phyloP scores from a whole-genome alignment of 352 stramenopile genomes.

The Globisporangium irregulare region DNA sequence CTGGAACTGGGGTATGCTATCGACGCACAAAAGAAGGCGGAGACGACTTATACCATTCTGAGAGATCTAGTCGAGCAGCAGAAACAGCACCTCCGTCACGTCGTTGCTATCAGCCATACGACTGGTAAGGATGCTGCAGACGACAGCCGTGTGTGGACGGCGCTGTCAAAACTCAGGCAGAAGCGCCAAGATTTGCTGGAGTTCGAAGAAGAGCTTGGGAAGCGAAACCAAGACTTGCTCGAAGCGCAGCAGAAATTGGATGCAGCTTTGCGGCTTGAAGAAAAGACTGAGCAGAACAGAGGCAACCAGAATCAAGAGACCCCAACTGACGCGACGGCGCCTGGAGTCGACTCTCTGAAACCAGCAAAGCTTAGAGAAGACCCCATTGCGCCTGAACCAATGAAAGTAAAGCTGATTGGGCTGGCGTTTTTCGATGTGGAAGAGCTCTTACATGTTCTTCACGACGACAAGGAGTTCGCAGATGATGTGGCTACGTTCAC shows the following conservation, averaged over 20 bases:
- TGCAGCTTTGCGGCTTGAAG: neutral
- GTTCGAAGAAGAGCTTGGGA: slow-evolving; percentile 30
- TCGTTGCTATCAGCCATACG: slow-evolving; percentile 27
- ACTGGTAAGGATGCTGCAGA: slow-evolving; percentile 20
- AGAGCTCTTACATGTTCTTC: slow-evolving; percentile 39
- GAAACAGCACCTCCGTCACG: slow-evolving; percentile 28
- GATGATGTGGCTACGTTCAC: slow-evolving; percentile 38
- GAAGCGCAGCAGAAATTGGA: slow-evolving; percentile 20
- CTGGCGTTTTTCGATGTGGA: slow-evolving; percentile 42
- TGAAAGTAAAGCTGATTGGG: slow-evolving; percentile 34
- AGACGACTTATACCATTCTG: slow-evolving; percentile 27
- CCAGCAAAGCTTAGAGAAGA: neutral
- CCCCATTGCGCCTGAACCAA: neutral
- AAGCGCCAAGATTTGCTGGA: slow-evolving; percentile 36
- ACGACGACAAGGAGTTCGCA: slow-evolving; percentile 40
- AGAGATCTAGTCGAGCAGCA: slow-evolving; percentile 38
- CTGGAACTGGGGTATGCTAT: slow-evolving; percentile 20
- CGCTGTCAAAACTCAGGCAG: slow-evolving; percentile 45
- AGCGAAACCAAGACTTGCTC: slow-evolving; percentile 4
- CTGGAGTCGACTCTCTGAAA: neutral
- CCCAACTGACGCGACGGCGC: neutral
- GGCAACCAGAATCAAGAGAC: neutral
- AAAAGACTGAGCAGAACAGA: neutral
- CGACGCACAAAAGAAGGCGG: slow-evolving; percentile 24
- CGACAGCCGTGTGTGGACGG: slow-evolving; percentile 24